Evolutionary conservation across 192 early-diverging fungal genomes (phyloP).

Genomic region (Ambispora gerdemannii): DNA sequence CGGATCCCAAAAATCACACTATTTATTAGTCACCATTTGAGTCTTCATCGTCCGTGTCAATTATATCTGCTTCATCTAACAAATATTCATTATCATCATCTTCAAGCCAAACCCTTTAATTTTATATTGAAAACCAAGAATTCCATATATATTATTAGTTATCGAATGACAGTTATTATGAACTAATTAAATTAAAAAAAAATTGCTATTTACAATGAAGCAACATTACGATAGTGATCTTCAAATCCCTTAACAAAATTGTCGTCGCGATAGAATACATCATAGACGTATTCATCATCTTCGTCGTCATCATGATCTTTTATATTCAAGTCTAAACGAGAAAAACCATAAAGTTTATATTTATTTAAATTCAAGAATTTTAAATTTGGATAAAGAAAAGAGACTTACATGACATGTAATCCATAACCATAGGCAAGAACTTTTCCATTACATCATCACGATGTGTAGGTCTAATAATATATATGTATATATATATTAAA

Average conservation of each 20-base stretch:
- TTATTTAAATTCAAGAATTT: not conserved
- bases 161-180: slow-evolving; percentile 6
- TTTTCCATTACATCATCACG: slow-evolving; percentile 59
- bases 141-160: not conserved
- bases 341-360: too few species aligned
- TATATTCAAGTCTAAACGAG: slow-evolving; percentile 29
- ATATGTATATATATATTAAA: too few species aligned
- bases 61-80: slow-evolving; percentile 40
- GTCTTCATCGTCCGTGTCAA: slow-evolving; percentile 45
- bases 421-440: slow-evolving; percentile 67
- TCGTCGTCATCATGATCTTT: slow-evolving; percentile 32
- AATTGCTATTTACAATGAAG: slow-evolving; percentile 43
- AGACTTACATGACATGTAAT: slow-evolving; percentile 55
- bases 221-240: slow-evolving; percentile 37
- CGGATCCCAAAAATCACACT: too few species aligned
- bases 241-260: slow-evolving; percentile 27
- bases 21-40: slow-evolving; percentile 66
- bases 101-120: slow-evolving; percentile 54
- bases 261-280: slow-evolving; percentile 66
- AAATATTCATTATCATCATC: slow-evolving; percentile 38
- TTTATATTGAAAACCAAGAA: too few species aligned
- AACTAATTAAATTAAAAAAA: not conserved
- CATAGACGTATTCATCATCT: slow-evolving; percentile 71
- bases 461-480: too few species aligned
- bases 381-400: not conserved